These are phyloP conservation scores for Malassezia japonica DNA, from an alignment of 1,284 basidiomycete genomes.

Conservation along the genomic window DNA sequence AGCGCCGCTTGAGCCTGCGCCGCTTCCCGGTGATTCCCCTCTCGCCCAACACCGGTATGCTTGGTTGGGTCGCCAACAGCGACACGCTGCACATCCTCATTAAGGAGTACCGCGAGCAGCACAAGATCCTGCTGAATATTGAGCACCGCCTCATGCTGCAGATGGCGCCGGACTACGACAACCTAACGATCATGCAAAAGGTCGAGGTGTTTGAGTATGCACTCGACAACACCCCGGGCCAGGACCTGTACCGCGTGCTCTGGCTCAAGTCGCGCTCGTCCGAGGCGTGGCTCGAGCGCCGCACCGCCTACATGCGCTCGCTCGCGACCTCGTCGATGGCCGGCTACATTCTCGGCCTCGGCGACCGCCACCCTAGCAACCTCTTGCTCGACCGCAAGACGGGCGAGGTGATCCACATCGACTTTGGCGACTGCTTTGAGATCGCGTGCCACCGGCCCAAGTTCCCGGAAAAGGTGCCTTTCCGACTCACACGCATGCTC, in stretches of 20 bases:
- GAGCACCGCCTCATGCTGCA: slow-evolving; percentile 95
- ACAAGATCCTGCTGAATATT: slow-evolving; percentile 90
- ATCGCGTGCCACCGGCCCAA: slow-evolving; percentile 63
- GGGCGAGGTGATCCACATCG: slow-evolving; percentile 93
- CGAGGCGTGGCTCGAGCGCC: slow-evolving; percentile 93
- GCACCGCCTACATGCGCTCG: slow-evolving; percentile 91
- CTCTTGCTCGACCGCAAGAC: slow-evolving; percentile 81
- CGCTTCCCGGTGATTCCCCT: slow-evolving; percentile 87
- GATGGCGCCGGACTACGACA: slow-evolving; percentile 99
- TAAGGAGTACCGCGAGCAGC: slow-evolving; percentile 55
- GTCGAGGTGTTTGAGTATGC: slow-evolving; percentile 99
- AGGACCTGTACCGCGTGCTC: slow-evolving; percentile 93
- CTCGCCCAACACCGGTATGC: slow-evolving; percentile 86
- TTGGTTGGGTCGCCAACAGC: slow-evolving; percentile 92
- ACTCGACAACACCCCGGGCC: slow-evolving; percentile 94
- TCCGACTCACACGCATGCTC: slow-evolving; percentile 94
- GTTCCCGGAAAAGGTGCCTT: slow-evolving; percentile 97
- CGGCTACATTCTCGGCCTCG: slow-evolving; percentile 82
- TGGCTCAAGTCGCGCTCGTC: slow-evolving; percentile 94
- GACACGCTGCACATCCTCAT: slow-evolving; percentile 98
- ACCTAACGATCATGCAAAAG: slow-evolving; percentile 85
- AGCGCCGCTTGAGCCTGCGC: slow-evolving; percentile 88
- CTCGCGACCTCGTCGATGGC: slow-evolving; percentile 56
- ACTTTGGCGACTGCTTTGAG: slow-evolving; percentile 60
- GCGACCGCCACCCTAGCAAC: slow-evolving; percentile 97